Base-by-base conservation (phyloP, 2,329 filamentous ascomycete genomes). In the Diaporthe ampelina region DNA sequence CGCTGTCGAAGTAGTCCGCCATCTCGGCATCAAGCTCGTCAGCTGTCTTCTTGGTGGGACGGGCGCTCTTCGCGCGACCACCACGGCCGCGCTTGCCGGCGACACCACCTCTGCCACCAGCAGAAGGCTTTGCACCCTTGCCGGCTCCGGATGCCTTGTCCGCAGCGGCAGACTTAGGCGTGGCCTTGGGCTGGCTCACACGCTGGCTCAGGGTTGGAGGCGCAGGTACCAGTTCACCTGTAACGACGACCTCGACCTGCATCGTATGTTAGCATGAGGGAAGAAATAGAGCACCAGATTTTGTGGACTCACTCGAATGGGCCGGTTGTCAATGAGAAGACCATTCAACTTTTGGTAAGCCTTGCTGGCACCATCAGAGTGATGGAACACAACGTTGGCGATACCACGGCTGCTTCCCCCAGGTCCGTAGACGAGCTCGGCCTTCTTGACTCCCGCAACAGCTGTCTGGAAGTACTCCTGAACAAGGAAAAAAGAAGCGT, bases 21-120 rank as follows among this genome's bases (percentile, higher is more conserved):
- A 99, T 99, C 84, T 99, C 97, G 6, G 94, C 95, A 83, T 99
- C 97, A 35, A 99, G 91, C 86, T 99, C 95, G 82, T 98, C 96
- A 1, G 93, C 92, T 0, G 95, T 97, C 94, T 98, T 98, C 87
- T 97, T 88, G 80, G 92, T 86, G 78, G 93, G 88, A 79, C 93
- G 91, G 77, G 89, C 87, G 80, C 87, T 93, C 78, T 92, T 91
- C 56, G 82, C 83, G 43, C 69, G 69, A 35, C 45, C 72, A 76
- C 87, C 87, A 73, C 88, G 87, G 75, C 85, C 85, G 82, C 88
- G 89, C 84, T 89, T 89, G 79, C 85, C 84, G 77, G 85, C 86
- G 58, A 54, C 72, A 54, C 63, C 63, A 56, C 84, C 86, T 83
- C 84, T 87, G 78, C 82, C 82, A 65, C 79, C 84, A 69, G 84